These are phyloP conservation scores for Aspergillus sp. DNA, from an alignment of 2,329 filamentous ascomycete species.

Conservation along the genomic window DNA sequence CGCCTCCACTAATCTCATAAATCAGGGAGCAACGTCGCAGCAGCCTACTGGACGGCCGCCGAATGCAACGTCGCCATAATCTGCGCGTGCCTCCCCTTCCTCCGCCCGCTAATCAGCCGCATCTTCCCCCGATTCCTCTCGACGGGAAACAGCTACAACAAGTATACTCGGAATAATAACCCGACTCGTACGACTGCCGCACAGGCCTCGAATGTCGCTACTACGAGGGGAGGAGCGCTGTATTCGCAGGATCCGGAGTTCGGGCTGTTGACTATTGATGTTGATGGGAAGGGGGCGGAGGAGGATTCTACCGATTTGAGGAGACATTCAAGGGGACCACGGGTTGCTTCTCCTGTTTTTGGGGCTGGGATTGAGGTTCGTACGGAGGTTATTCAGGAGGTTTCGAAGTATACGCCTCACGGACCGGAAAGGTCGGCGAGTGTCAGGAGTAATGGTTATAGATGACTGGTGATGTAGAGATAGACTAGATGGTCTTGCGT, in stretches of 20 bases:
- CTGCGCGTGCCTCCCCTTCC: slow-evolving; percentile 46
- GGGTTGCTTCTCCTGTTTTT: slow-evolving; percentile 4
- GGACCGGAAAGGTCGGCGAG: slow-evolving; percentile 23
- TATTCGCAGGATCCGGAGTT: slow-evolving; percentile 32
- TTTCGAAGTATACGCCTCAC: not conserved
- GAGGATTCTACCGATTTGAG: slow-evolving; percentile 3
- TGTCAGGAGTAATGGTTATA: slow-evolving; percentile 29
- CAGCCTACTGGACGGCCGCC: slow-evolving; percentile 51
- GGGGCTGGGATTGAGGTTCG: slow-evolving; percentile 37
- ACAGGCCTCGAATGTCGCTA: slow-evolving; percentile 17
- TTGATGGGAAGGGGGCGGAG: slow-evolving; percentile 24
- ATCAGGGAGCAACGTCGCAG: slow-evolving; percentile 35
- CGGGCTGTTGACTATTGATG: slow-evolving; percentile 36
- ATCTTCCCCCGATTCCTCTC: slow-evolving; percentile 45
- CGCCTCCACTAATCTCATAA: not conserved
- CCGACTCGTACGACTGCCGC: slow-evolving; percentile 21
- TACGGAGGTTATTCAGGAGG: slow-evolving; percentile 37
- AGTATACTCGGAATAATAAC: slow-evolving; percentile 23
- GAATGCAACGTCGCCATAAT: slow-evolving; percentile 50
- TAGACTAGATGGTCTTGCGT: not conserved
- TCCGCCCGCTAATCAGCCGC: slow-evolving; percentile 42
- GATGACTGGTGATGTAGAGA: slow-evolving; percentile 14
- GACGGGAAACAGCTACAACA: slow-evolving; percentile 32
- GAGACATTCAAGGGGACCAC: not conserved
- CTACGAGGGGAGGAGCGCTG: slow-evolving; percentile 8